Conservation (phyloP, 495 filamentous ascomycete species). For the Neurospora intermedia region DNA sequence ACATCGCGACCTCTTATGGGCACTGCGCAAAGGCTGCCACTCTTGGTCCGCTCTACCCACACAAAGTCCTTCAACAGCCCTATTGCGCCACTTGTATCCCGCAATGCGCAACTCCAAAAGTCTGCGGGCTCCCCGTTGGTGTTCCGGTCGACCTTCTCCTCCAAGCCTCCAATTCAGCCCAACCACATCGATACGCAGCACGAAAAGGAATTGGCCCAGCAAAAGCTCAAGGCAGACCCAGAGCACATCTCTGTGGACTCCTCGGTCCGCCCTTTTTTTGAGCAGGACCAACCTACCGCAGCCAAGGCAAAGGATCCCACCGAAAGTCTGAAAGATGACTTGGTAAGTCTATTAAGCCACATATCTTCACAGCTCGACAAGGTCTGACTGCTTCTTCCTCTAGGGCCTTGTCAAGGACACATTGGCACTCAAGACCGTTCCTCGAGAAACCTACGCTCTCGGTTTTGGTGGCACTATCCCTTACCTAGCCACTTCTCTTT, state of each 20-base stretch:
- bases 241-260: constrained; percentile 49
- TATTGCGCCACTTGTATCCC: not conserved
- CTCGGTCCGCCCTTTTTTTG: constrained; percentile 43
- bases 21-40: constrained; percentile 3
- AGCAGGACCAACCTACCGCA: constrained; percentile 19
- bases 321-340: constrained; percentile 57
- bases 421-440: constrained; percentile 67
- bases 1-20: constrained; percentile 9
- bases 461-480: constrained; percentile 85
- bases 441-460: constrained; percentile 66
- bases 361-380: not conserved
- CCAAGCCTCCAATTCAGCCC: constrained; percentile 17
- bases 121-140: not conserved
- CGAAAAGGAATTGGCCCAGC: constrained; percentile 38
- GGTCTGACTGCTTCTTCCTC: not conserved
- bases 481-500: constrained; percentile 77
- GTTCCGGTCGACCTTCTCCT: constrained; percentile 7
- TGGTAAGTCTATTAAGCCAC: constrained; percentile 44
- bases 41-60: constrained; percentile 4
- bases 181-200: constrained; percentile 35
- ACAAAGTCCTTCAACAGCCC: not conserved
- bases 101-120: not conserved
- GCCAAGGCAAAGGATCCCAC: constrained; percentile 49
- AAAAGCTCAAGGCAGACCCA: constrained; percentile 45
- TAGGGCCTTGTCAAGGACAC: constrained; percentile 81